Evolutionary conservation across 768 basidiomycete genomes (phyloP), one percentile per base, ranked within the genome.

Genomic region (Daedaleopsis sinensis): DNA sequence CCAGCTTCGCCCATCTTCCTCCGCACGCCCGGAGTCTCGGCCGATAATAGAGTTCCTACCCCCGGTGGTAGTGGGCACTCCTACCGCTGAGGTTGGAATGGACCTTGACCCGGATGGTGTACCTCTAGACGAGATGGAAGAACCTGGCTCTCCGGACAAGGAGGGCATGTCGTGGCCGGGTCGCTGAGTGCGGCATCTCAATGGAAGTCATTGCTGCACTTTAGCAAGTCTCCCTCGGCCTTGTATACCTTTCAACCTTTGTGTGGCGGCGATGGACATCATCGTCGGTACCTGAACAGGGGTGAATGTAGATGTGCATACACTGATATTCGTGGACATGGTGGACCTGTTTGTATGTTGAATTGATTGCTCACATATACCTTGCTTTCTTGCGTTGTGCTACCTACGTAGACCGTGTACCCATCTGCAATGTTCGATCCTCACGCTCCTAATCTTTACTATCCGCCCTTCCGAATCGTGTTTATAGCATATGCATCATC

Each of bases 131-230:
- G 58, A 61, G 21, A 61, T 72, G 36, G 62, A 68, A 50, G 75
- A 80, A 53, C 78, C 80, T 1, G 77, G 75, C 10, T 79, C 80
- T 8, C 78, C 78, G 0, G 77, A 78, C 64, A 84, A 84, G 68
- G 82, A 82, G 59, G 55, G 73, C 32, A 74, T 79, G 69, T 62
- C 82, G 13, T 75, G 81, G 35, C 78, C 80, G 11, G 82, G 80
- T 62, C 80, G 82, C 70, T 83, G 61, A 73, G 51, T 13, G 46
- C 50, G 47, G 38, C 27, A 7, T n/a, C 4, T 32, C 27, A 32
- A 32, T 32, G 27, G 27, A 32, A 32, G 27, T 3, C 27, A 32
- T 32, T 32, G 27, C 27, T 32, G 27, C 27, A 32, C 4, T 32
- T 7, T 32, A 3, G 27, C 27, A 32, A 32, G 27, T 32, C 27